phyloP scores from a whole-genome alignment of 768 basidiomycete genomes.

The Cystobasidium tubakii region DNA sequence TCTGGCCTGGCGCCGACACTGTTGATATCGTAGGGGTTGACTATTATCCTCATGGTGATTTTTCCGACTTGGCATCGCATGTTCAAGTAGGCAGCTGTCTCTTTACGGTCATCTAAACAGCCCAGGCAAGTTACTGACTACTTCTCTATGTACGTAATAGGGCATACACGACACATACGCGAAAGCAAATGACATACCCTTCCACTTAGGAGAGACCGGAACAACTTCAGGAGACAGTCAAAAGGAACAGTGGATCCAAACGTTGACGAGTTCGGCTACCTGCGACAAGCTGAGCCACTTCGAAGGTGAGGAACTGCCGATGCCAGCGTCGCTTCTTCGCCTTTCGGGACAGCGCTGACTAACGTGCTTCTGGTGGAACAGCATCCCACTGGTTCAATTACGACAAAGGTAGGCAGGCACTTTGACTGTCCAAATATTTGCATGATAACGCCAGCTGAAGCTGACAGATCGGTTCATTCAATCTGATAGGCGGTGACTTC shows the following conservation, averaged over 20 bases:
- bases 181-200: conserved; percentile 6
- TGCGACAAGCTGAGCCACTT: conserved; percentile 11
- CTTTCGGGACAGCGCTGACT: not conserved
- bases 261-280: not conserved
- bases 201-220: conserved; percentile 2
- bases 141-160: not conserved
- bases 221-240: not conserved
- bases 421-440: not conserved
- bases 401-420: not conserved
- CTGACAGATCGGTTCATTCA: too few species aligned
- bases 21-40: conserved; percentile 18
- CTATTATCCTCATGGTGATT: conserved; percentile 22
- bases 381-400: conserved; percentile 3
- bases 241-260: conserved; percentile 2
- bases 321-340: too few species aligned
- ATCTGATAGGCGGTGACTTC: conserved; percentile 2
- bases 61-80: not conserved
- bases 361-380: not conserved
- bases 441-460: not conserved
- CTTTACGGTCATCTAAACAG: too few species aligned
- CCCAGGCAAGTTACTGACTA: too few species aligned
- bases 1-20: conserved; percentile 2
- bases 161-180: conserved; percentile 8
- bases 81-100: not conserved
- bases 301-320: not conserved